phyloP scores from a whole-genome alignment of 768 basidiomycete genomes.

The Trametes coccinea region DNA sequence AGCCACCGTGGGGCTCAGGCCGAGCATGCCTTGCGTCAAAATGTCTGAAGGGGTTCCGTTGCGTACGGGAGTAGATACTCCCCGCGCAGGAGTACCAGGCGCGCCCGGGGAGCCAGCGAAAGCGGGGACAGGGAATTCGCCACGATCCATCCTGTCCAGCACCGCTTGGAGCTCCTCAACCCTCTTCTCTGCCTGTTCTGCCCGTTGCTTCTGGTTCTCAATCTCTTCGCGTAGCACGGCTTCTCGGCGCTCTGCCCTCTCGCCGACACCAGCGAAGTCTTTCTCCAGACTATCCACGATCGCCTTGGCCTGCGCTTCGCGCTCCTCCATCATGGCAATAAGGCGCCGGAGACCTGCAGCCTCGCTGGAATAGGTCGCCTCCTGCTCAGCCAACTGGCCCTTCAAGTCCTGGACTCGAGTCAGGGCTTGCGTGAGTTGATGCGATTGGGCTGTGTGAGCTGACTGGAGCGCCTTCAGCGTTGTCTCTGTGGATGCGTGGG shows the following conservation, averaged over 20 bases:
- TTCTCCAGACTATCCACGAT: constrained; percentile 81
- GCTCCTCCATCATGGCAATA: constrained; percentile 82
- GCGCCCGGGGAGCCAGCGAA: constrained; percentile 31
- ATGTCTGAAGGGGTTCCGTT: constrained; percentile 41
- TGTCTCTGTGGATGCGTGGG: constrained; percentile 62
- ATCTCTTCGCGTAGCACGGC: constrained; percentile 65
- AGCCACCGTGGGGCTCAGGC: constrained; percentile 84
- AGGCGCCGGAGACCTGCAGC: constrained; percentile 71
- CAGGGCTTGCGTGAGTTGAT: constrained; percentile 77
- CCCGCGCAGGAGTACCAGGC: constrained; percentile 33
- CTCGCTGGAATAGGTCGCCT: constrained; percentile 79
- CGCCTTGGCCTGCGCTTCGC: constrained; percentile 81
- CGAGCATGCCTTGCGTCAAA: constrained; percentile 58
- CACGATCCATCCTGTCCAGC: constrained; percentile 68
- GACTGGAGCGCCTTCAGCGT: constrained; percentile 74
- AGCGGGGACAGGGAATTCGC: constrained; percentile 62
- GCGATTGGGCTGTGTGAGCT: constrained; percentile 66
- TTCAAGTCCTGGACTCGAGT: constrained; percentile 73
- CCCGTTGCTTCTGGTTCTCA: constrained; percentile 66
- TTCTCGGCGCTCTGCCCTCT: constrained; percentile 69
- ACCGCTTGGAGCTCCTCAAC: constrained; percentile 72
- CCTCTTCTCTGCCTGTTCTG: constrained; percentile 71
- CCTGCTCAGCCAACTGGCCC: constrained; percentile 80
- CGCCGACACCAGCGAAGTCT: constrained; percentile 77
- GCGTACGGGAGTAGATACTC: constrained; percentile 45